Conservation (phyloP, 352 stramenopile genomes). For the Plasmopara viticola region DNA sequence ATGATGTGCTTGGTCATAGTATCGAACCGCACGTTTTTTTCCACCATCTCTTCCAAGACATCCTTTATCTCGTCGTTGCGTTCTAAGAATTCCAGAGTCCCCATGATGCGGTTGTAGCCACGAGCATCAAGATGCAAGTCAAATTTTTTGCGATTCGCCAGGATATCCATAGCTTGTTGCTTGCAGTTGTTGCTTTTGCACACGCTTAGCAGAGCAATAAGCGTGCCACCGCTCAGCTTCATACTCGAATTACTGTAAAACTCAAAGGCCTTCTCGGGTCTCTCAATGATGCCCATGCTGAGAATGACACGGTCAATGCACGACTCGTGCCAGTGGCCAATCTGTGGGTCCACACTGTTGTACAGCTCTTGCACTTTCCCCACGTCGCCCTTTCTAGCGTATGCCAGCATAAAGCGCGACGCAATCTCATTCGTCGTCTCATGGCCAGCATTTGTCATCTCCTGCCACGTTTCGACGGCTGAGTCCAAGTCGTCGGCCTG, state of each 20-base stretch:
- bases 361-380: constrained; percentile 52
- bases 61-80: constrained; percentile 49
- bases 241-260: constrained; percentile 81
- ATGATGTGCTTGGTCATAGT: constrained; percentile 54
- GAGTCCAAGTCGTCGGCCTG: constrained; percentile 40
- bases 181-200: constrained; percentile 64
- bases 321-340: constrained; percentile 60
- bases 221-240: constrained; percentile 62
- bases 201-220: constrained; percentile 64
- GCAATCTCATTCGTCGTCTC: constrained; percentile 63
- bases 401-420: constrained; percentile 53
- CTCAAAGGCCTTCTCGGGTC: constrained; percentile 59
- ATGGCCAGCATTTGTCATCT: constrained; percentile 48
- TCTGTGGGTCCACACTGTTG: constrained; percentile 47
- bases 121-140: constrained; percentile 58
- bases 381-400: constrained; percentile 32
- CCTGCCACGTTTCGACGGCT: constrained; percentile 38
- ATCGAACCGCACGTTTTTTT: constrained; percentile 48
- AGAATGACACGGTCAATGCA: constrained; percentile 69
- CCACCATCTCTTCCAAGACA: constrained; percentile 58
- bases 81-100: constrained; percentile 68
- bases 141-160: constrained; percentile 74
- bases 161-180: constrained; percentile 62
- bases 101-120: constrained; percentile 68
- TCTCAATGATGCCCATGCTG: constrained; percentile 51